A percentile compares a stretch with the other conserved stretches of the same genome.
Conservation (phyloP, 2,329 filamentous ascomycete species). For the Colletotrichum eremochloae region DNA sequence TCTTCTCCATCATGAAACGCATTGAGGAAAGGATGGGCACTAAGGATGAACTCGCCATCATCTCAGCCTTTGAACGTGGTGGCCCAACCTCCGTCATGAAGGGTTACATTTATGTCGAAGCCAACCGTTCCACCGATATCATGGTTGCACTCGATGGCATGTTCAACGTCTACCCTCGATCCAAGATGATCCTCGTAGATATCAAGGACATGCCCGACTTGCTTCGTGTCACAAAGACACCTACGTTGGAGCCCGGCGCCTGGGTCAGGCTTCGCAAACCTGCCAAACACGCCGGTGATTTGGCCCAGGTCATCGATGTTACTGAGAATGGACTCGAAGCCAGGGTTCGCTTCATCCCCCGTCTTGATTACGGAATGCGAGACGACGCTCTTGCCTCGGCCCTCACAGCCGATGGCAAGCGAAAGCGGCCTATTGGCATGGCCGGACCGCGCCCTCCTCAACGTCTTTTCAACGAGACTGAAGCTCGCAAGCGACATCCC, state of each 20-base stretch:
- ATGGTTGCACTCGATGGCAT: constrained; percentile 85
- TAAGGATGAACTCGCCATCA: constrained; percentile 86
- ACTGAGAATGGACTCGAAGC: constrained; percentile 94
- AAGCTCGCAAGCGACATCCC: constrained; percentile 89
- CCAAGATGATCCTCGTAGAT: constrained; percentile 88
- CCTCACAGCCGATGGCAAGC: constrained; percentile 73
- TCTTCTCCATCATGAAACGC: constrained; percentile 89
- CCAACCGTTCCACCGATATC: constrained; percentile 87
- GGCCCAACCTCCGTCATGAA: constrained; percentile 84
- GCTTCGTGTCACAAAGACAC: constrained; percentile 89
- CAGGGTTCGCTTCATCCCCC: constrained; percentile 87
- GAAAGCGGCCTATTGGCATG: constrained; percentile 77
- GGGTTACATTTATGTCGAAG: constrained; percentile 96
- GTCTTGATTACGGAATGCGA: constrained; percentile 90
- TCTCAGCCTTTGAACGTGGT: constrained; percentile 91
- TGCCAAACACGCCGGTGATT: constrained; percentile 86
- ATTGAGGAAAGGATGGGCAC: constrained; percentile 84
- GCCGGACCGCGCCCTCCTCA: constrained; percentile 82
- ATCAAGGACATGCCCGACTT: constrained; percentile 98
- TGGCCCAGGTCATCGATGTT: constrained; percentile 92
- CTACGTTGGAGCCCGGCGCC: constrained; percentile 85
- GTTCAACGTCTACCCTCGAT: constrained; percentile 89
- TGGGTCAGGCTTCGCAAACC: constrained; percentile 91
- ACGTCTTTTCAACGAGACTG: constrained; percentile 90
- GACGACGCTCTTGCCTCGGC: constrained; percentile 73